These are phyloP conservation scores for Fusarium luffae DNA, from an alignment of 2,329 filamentous ascomycete genomes.

Conservation along the genomic window DNA sequence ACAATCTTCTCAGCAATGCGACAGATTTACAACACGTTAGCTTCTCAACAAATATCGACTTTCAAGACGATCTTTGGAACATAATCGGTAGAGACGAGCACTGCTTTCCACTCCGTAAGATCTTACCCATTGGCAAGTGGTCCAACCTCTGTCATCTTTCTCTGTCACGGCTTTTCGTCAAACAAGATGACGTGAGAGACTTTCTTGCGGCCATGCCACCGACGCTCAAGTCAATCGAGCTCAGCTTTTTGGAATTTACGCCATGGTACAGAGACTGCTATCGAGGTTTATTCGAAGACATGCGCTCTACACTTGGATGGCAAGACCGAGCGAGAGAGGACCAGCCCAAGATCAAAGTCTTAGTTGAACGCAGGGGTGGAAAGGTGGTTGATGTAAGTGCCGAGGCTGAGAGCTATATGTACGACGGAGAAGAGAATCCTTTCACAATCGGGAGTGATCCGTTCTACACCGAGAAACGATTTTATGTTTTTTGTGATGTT, in stretches of 20 bases:
- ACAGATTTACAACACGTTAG: slow-evolving; percentile 40
- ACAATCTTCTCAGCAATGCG: slow-evolving; percentile 8
- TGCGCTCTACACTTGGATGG: slow-evolving; percentile 15
- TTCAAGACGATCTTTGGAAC: background rate
- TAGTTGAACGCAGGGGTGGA: background rate
- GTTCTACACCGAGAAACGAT: background rate
- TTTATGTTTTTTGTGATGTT: background rate
- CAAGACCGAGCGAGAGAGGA: background rate
- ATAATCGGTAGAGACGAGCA: background rate
- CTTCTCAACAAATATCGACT: slow-evolving; percentile 19
- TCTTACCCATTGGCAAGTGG: slow-evolving; percentile 49
- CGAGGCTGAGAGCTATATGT: background rate
- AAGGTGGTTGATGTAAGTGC: background rate
- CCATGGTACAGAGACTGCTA: slow-evolving; percentile 1
- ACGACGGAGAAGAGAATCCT: background rate
- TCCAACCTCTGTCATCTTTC: slow-evolving; percentile 25
- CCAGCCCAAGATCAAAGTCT: slow-evolving; percentile 4
- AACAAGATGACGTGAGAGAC: background rate
- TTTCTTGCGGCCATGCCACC: slow-evolving; percentile 33
- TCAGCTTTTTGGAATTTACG: slow-evolving; percentile 49
- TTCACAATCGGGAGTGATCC: background rate
- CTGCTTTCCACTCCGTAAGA: slow-evolving; percentile 37
- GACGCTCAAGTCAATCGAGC: slow-evolving; percentile 47
- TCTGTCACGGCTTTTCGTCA: background rate
- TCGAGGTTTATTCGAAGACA: background rate